Base-by-base conservation (phyloP, 257 asterid genomes). In the Nicotiana obtusifolia region DNA sequence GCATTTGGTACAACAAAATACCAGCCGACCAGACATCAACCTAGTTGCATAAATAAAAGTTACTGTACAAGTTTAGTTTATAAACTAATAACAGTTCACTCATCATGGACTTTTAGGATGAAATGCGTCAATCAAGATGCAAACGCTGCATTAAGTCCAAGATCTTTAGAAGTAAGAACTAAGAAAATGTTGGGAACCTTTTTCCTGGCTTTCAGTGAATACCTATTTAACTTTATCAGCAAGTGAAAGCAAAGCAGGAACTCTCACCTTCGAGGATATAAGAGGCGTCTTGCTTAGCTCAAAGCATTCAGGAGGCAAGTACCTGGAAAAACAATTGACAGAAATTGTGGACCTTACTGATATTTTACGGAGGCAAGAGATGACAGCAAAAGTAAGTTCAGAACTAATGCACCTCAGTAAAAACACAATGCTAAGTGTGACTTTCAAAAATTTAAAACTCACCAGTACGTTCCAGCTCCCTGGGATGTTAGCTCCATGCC, bases 11-110 rank as follows among this genome's bases (percentile, higher is more conserved):
- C 83, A 94, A 86, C 77, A 96, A 88, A 78, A 96, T 86, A 16
- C 99, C 99, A 56, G 93, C 94, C 80, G 99, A 96, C 99, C 99
- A 96, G 49, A 96, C 99, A 89, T 96, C 99, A 81, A 96, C 99
- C 98, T 96, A 92, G 78, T 77, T 65, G 77, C 80, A 86, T 80
- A 77, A 71, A 71, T 71, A 71, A 1, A 71, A 22, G 31, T 71
- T 3, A 30, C 33, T 30, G 33, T 44, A 66, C 7, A 10, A 71
- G 13, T 71, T 71, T 20, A 71, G 78, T 44, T 44, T 59, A 66
- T 57, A 37, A n/a, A 17, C 24, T 75, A 78, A 76, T 65, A 41
- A 64, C 80, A 35, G 30, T 26, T 41, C 14, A 44, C n/a, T 60
- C 24, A 47, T 19, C 59, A 7, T 64, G 24, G 53, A 67, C 16